Evolutionary conservation across 169 alveolate species (phyloP).

Genomic region (Theileria annulata): DNA sequence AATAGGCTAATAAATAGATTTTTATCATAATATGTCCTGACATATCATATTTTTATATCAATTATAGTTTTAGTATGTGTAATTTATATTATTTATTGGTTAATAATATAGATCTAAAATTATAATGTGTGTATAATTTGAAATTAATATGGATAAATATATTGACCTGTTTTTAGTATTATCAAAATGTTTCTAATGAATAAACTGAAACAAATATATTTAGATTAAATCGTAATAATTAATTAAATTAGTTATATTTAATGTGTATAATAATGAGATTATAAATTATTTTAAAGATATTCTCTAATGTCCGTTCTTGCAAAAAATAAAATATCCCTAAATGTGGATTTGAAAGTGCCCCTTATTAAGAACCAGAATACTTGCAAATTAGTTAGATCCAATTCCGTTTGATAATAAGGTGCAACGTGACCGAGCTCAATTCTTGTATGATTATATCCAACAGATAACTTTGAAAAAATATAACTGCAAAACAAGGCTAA

Average conservation of each 20-base stretch:
- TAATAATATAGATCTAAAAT: too few species aligned
- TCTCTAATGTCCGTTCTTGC: background rate
- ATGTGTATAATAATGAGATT: background rate
- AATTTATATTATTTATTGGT: too few species aligned
- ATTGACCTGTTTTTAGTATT: too few species aligned
- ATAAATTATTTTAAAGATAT: background rate
- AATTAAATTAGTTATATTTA: too few species aligned
- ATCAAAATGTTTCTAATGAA: too few species aligned
- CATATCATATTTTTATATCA: background rate
- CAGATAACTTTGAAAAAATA: background rate
- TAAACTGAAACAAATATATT: too few species aligned
- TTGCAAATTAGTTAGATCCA: too few species aligned
- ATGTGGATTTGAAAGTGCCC: background rate
- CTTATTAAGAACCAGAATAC: background rate
- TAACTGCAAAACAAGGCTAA: background rate
- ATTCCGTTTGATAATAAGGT: background rate
- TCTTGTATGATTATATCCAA: conserved; percentile 7
- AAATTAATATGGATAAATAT: too few species aligned
- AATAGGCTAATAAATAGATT: background rate
- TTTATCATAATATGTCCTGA: background rate
- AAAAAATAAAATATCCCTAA: background rate
- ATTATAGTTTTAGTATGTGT: background rate
- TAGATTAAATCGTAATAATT: too few species aligned
- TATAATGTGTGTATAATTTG: too few species aligned
- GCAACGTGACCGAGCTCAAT: background rate